A percentile compares a stretch with the other conserved stretches of the same genome.
These are phyloP conservation scores for Mortierella alpina DNA, from an alignment of 192 early-diverging fungal genomes.

Conservation along the genomic window DNA sequence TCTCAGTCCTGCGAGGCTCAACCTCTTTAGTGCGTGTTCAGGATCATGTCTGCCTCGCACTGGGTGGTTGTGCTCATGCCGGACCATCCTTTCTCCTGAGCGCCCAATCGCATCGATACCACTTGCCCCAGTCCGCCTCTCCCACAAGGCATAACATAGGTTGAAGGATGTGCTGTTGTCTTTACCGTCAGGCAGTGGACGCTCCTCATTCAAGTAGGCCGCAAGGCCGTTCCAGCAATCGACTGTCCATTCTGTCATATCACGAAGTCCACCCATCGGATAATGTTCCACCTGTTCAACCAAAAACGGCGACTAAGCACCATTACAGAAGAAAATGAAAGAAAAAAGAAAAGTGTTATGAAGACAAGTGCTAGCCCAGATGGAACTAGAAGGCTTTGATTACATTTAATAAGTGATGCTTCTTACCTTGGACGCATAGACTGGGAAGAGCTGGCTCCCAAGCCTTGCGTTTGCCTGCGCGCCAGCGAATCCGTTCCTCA, in stretches of 20 bases:
- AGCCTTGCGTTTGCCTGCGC: slow-evolving; percentile 64
- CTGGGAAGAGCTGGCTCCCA: slow-evolving; percentile 67
- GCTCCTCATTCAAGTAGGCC: slow-evolving; percentile 58
- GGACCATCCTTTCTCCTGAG: slow-evolving; percentile 5
- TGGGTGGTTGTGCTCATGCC: slow-evolving; percentile 15
- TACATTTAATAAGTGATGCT: neutral
- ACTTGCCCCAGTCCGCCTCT: slow-evolving; percentile 13
- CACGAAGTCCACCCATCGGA: slow-evolving; percentile 75
- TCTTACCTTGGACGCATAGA: slow-evolving; percentile 65
- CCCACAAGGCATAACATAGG: slow-evolving; percentile 48
- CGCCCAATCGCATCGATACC: neutral
- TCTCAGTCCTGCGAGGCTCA: slow-evolving; percentile 14
- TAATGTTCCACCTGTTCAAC: slow-evolving; percentile 78
- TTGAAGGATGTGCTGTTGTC: slow-evolving; percentile 33
- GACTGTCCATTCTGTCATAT: slow-evolving; percentile 67
- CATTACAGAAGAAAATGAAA: neutral
- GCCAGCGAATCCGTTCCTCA: slow-evolving; percentile 69
- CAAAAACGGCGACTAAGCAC: slow-evolving; percentile 74
- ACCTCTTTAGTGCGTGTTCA: slow-evolving; percentile 4
- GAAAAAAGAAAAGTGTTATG: too few species aligned
- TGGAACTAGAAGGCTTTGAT: too few species aligned
- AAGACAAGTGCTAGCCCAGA: too few species aligned
- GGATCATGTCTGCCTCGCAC: neutral
- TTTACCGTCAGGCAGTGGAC: slow-evolving; percentile 11
- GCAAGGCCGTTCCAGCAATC: slow-evolving; percentile 65